A percentile compares a stretch with the other conserved stretches of the same genome.
Conservation (phyloP, 164 flowering plant genomes). For the Echeveria elegans region DNA sequence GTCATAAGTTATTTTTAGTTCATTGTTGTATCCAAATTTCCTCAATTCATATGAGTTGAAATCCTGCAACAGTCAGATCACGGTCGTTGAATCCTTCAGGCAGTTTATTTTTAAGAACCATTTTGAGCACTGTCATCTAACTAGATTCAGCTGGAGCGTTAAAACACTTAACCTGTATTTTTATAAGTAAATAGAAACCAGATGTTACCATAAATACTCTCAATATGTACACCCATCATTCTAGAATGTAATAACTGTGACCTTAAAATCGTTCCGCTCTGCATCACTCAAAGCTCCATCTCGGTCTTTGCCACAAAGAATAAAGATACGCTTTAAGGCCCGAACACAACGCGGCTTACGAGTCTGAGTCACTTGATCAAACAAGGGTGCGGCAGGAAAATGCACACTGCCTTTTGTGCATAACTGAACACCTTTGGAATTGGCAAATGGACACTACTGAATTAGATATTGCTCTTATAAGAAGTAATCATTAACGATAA, state of each 20-base stretch:
- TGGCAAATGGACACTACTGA: constrained; percentile 22
- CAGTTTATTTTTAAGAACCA: constrained; percentile 85
- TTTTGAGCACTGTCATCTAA: constrained; percentile 84
- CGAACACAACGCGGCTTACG: constrained; percentile 43
- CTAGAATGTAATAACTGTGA: background rate
- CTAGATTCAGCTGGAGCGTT: constrained; percentile 89
- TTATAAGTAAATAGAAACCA: constrained; percentile 1
- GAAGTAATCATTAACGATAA: background rate
- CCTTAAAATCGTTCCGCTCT: constrained; percentile 80
- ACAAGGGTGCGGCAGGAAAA: constrained; percentile 47
- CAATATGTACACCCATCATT: background rate
- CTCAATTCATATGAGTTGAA: constrained; percentile 94
- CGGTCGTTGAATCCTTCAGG: constrained; percentile 79
- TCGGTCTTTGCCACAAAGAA: constrained; percentile 57
- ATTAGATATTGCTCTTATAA: background rate
- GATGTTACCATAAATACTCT: background rate
- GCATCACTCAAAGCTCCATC: constrained; percentile 47
- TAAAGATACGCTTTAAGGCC: constrained; percentile 45
- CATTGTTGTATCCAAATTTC: constrained; percentile 92
- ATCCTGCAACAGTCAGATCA: constrained; percentile 89
- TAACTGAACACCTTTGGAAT: constrained; percentile 93
- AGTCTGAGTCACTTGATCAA: constrained; percentile 49
- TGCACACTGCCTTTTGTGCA: constrained; percentile 88
- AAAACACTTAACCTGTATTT: constrained; percentile 60
- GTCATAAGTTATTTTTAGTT: constrained; percentile 68